These are phyloP conservation scores for Volvariella surrecta DNA, from an alignment of 1,284 basidiomycete genomes.

Conservation along the genomic window DNA sequence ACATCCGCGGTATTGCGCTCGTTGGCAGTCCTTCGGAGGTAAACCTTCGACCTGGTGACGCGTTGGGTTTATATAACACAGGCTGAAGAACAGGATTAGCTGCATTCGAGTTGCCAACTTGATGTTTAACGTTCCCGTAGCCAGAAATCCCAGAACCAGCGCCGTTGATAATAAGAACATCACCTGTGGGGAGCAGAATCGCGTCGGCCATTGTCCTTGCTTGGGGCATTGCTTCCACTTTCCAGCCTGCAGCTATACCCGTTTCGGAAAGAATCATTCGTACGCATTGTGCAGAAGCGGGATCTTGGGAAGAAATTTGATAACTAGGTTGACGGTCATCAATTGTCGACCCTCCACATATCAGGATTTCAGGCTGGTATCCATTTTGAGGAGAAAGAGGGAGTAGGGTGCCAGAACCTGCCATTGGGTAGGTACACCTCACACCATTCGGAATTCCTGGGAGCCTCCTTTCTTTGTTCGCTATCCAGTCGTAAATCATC, in stretches of 20 bases:
- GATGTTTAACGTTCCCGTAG: slow-evolving; percentile 71
- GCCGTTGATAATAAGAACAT: slow-evolving; percentile 72
- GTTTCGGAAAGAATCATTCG: slow-evolving; percentile 56
- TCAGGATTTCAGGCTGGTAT: slow-evolving; percentile 62
- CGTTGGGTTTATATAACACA: slow-evolving; percentile 66
- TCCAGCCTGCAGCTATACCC: slow-evolving; percentile 68
- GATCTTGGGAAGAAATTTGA: slow-evolving; percentile 59
- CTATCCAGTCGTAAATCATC: slow-evolving; percentile 73
- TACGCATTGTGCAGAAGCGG: slow-evolving; percentile 66
- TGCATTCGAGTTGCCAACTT: slow-evolving; percentile 71
- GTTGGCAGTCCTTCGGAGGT: slow-evolving; percentile 50
- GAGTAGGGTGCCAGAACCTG: slow-evolving; percentile 63
- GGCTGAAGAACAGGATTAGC: slow-evolving; percentile 70
- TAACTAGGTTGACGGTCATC: slow-evolving; percentile 53
- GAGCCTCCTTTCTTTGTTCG: slow-evolving; percentile 54
- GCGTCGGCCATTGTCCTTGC: slow-evolving; percentile 73
- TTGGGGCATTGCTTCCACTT: slow-evolving; percentile 66
- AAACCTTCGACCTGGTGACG: slow-evolving; percentile 55
- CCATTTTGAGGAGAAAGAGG: slow-evolving; percentile 56
- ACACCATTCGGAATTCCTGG: slow-evolving; percentile 73
- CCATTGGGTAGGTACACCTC: slow-evolving; percentile 77
- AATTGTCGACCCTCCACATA: slow-evolving; percentile 72
- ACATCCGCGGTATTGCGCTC: slow-evolving; percentile 71
- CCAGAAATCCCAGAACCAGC: slow-evolving; percentile 72
- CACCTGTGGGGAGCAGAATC: slow-evolving; percentile 76